Base-by-base conservation (phyloP, 345 rosid genomes). In the Crucihimalaya himalaica region DNA sequence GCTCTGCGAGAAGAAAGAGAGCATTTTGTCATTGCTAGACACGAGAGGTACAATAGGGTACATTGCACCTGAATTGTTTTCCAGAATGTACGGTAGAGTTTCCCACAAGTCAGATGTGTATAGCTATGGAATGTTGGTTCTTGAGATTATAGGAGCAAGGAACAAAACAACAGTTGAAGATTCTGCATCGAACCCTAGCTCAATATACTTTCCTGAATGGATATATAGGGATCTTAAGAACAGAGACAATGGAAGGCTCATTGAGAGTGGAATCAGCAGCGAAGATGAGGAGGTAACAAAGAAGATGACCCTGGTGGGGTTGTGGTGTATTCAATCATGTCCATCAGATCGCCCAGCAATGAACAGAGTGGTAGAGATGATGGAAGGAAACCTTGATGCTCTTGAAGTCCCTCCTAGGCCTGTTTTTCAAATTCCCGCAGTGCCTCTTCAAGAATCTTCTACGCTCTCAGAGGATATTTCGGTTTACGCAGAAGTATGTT, bases 11-110 rank as follows among this genome's bases (percentile, higher is more conserved):
- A 77, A 45, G 40, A 73, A 50, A 21, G 84, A 80, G 5, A 81
- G 83, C 37, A 51, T 58, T 2, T 6, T 84, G 5, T 78, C 90
- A 0, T 14, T 79, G 27, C 54, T 73, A 0, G 72, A 58, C 2
- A 64, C 67, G 3, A 76, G 88, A 71, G 88, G 86, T n/a, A 79
- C 86, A 0, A n/a, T 34, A 2, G 86, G 88, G 3, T 84, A 84
- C 62, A 82, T 80, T 37, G 87, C 87, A 18, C 83, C 84, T 0
- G 58, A 53, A 7, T 0, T 53, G 2, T 5, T 53, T 14, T 53
- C 34, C 1, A 53, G 18, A 6, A 4, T 53, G 9, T 53, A 53
- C 6, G 84, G 86, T 4, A 40, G 52, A 19, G 83, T 51, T 0
- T 82, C 82, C 8, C 50, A 81, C 62, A 81, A 84, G 21, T 81